Base-by-base conservation (phyloP, 441 rosid species). In the Eruca vesicaria region DNA sequence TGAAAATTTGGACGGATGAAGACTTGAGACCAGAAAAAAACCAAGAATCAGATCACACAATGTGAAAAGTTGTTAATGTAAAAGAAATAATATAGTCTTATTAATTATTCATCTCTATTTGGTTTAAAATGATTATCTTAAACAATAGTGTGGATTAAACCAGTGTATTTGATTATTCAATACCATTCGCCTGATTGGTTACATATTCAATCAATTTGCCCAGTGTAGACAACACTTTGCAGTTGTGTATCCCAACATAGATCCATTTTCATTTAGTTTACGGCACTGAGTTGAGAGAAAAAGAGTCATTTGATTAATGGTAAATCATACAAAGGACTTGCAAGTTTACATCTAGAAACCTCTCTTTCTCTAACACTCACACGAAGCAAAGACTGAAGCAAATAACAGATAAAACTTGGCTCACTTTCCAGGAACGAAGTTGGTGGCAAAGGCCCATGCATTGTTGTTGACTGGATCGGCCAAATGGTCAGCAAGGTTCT, bases 381-480 rank as follows among this genome's bases (percentile, higher is more conserved):
- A 73, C 33, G 68, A 75, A 59, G 4, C 78, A 75, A 75, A 62
- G 57, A 68, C 74, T 14, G 64, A 75, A 75, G 18, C 79, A 68
- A 75, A 75, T 9, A 14, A 68, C 64, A 53, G 36, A 75, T 68
- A 68, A 21, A 16, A 59, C 18, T 11, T 20, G 78, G 64, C 15
- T 84, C 76, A 84, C 76, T 88, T 85, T 71, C 88, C 88, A 38
- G 86, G 88, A 43, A 78, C 89, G 48, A 85, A 82, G 80, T 86
- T 85, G 69, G 88, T 86, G 29, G 93, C 88, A 58, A 62, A 84
- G 63, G 85, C 83, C 89, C 83, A 80, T 6, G 88, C 90, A 50
- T 84, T 83, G 89, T 85, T 84, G 88, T 79, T 83, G 7, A 82
- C 89, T n/a, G 90, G 87, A 62, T 84, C 84, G 2, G 86, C 83